Conservation (phyloP, 495 filamentous ascomycete species). For the Talaromyces adpressus region DNA sequence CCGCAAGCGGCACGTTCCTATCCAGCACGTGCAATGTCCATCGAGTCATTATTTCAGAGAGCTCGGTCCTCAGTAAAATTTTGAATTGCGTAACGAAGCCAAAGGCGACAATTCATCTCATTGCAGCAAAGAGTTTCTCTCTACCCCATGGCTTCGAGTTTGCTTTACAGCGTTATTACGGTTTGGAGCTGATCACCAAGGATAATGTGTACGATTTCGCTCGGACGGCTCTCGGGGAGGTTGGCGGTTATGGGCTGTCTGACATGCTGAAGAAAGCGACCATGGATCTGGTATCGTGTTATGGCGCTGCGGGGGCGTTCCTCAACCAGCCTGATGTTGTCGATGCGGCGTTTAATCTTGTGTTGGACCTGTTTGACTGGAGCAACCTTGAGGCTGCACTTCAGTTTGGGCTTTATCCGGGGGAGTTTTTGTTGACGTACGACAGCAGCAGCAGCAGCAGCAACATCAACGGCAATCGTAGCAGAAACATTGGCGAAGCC, state of each 20-base stretch:
- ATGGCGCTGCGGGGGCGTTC: conserved; percentile 24
- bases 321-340: conserved; percentile 16
- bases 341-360: conserved; percentile 21
- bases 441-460: conserved; percentile 5
- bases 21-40: conserved; percentile 14
- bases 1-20: conserved; percentile 8
- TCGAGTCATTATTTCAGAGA: conserved; percentile 13
- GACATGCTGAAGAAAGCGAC: conserved; percentile 12
- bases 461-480: background rate
- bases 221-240: conserved; percentile 11
- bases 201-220: conserved; percentile 10
- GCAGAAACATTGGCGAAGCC: background rate
- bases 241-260: background rate
- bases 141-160: conserved; percentile 20
- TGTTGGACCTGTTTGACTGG: conserved; percentile 18
- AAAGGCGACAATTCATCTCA: conserved; percentile 11
- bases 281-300: conserved; percentile 24
- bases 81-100: background rate
- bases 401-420: conserved; percentile 16
- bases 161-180: conserved; percentile 24
- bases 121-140: conserved; percentile 13
- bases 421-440: conserved; percentile 11
- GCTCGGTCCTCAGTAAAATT: background rate
- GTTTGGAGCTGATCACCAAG: conserved; percentile 9
- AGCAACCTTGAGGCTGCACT: conserved; percentile 23